A percentile compares a stretch with the other conserved stretches of the same genome.
phyloP scores from a whole-genome alignment of 495 filamentous ascomycete genomes.

The Penicillium egyptiacum region DNA sequence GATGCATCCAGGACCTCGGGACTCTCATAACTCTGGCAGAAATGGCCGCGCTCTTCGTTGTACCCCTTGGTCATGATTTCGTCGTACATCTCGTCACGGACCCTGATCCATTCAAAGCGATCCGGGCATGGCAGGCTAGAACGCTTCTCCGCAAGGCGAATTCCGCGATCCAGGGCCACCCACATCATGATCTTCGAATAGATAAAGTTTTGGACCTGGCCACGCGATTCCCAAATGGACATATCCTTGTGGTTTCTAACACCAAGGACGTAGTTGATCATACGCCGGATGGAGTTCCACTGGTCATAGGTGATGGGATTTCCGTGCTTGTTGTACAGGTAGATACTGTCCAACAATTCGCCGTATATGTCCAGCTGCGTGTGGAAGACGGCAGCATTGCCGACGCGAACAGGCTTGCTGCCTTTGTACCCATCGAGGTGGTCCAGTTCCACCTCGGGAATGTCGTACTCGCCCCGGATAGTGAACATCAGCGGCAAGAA shows the following conservation, averaged over 20 bases:
- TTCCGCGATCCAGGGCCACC: constrained; percentile 70
- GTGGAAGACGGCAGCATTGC: constrained; percentile 72
- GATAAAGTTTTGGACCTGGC: constrained; percentile 68
- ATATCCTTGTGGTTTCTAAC: constrained; percentile 62
- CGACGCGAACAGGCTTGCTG: constrained; percentile 68
- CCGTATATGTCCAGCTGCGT: constrained; percentile 76
- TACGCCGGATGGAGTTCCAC: constrained; percentile 60
- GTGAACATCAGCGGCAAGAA: constrained; percentile 77
- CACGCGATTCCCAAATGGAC: constrained; percentile 78
- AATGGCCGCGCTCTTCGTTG: constrained; percentile 61
- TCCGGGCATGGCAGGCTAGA: constrained; percentile 66
- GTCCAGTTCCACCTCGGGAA: constrained; percentile 62
- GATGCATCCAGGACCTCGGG: constrained; percentile 66
- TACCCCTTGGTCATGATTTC: constrained; percentile 71
- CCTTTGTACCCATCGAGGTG: constrained; percentile 69
- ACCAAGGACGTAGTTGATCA: constrained; percentile 52
- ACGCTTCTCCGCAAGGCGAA: constrained; percentile 68
- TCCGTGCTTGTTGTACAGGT: constrained; percentile 75
- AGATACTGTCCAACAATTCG: constrained; percentile 72
- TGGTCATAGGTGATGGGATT: constrained; percentile 73
- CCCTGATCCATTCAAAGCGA: constrained; percentile 58
- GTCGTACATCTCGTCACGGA: constrained; percentile 65
- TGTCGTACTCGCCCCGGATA: constrained; percentile 68
- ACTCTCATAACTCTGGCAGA: constrained; percentile 71
- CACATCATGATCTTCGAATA: constrained; percentile 76